These are phyloP conservation scores for Metarhizium rileyi DNA, from an alignment of 2,329 filamentous ascomycete genomes.

Conservation along the genomic window DNA sequence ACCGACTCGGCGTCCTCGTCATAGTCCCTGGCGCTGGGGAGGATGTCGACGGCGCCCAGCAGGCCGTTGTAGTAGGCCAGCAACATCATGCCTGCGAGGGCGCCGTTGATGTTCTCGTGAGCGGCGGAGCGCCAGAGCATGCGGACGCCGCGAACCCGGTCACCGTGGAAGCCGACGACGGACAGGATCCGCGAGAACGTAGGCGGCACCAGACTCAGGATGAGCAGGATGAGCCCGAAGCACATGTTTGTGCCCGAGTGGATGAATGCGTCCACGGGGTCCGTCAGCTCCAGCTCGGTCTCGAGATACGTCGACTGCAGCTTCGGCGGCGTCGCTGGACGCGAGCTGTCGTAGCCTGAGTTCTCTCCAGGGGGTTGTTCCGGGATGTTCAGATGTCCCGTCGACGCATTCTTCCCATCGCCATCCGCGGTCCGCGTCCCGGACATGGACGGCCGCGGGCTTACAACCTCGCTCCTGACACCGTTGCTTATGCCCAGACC, in stretches of 20 bases:
- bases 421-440: constrained; percentile 25
- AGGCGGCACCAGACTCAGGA: constrained; percentile 89
- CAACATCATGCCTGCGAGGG: constrained; percentile 71
- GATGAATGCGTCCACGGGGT: constrained; percentile 77
- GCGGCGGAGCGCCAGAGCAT: constrained; percentile 88
- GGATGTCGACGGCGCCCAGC: constrained; percentile 78
- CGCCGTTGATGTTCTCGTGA: constrained; percentile 86
- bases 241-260: constrained; percentile 84
- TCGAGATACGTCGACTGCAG: constrained; percentile 38
- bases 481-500: constrained; percentile 1
- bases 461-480: constrained; percentile 19
- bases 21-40: constrained; percentile 50
- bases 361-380: constrained; percentile 12
- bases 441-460: constrained; percentile 41
- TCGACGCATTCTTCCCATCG: constrained; percentile 10
- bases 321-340: constrained; percentile 11
- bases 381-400: constrained; percentile 11
- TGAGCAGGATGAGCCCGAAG: constrained; percentile 73
- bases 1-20: constrained; percentile 47
- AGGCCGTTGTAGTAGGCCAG: constrained; percentile 84
- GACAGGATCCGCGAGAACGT: constrained; percentile 79
- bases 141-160: constrained; percentile 68
- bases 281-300: constrained; percentile 51
- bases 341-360: constrained; percentile 7
- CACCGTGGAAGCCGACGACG: constrained; percentile 84